Evolutionary conservation across 108 stramenopile species (phyloP).

Genomic region (Discostella pseudostelligera): DNA sequence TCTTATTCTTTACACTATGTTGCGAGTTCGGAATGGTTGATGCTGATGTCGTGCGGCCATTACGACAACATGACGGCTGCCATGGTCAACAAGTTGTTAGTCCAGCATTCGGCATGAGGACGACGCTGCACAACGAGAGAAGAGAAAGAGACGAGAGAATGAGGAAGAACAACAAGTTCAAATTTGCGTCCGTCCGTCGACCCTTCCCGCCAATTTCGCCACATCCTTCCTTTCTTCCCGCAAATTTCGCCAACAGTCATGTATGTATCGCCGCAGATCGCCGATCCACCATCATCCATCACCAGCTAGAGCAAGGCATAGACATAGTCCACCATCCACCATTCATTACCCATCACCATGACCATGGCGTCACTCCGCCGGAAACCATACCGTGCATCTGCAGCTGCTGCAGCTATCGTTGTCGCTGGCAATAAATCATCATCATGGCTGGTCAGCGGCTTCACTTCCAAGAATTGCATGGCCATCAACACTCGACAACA

Average conservation of each 20-base stretch:
- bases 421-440: neutral
- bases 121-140: neutral
- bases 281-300: too few relatives aligned
- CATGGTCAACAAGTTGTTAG: too few relatives aligned
- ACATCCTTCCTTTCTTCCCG: too few relatives aligned
- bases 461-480: too few relatives aligned
- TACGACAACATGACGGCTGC: too few relatives aligned
- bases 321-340: neutral
- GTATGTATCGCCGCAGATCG: too few relatives aligned
- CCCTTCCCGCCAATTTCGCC: too few relatives aligned
- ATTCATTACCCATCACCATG: neutral
- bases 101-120: too few relatives aligned
- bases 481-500: neutral
- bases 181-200: too few relatives aligned
- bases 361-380: neutral
- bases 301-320: too few relatives aligned
- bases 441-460: conserved; percentile 22
- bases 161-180: too few relatives aligned
- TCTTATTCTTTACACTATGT: neutral
- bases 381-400: neutral
- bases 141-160: neutral
- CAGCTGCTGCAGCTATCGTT: neutral
- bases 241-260: too few relatives aligned
- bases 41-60: neutral
- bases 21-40: neutral